Conservation (phyloP, 1,139 yeast genomes). For the Debaryomyces psychrophilus region DNA sequence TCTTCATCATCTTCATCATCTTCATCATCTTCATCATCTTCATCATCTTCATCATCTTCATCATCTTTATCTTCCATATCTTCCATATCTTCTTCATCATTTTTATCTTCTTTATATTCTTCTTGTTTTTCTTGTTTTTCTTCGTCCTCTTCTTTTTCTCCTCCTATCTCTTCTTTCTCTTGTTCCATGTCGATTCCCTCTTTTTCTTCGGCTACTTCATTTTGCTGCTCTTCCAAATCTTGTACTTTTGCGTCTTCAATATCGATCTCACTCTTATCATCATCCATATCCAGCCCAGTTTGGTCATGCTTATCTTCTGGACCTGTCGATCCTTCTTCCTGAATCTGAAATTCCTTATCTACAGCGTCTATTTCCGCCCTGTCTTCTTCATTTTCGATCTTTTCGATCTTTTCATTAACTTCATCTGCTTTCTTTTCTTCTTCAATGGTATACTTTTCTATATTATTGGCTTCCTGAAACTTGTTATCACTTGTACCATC, state of each 20-base stretch:
- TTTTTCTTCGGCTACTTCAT: background rate
- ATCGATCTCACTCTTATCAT: background rate
- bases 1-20: background rate
- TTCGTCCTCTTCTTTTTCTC: conserved; percentile 1
- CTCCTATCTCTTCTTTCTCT: background rate
- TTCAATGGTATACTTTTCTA: conserved; percentile 7
- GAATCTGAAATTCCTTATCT: too few species aligned
- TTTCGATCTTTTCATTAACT: conserved; percentile 11
- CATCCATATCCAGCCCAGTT: conserved; percentile 10
- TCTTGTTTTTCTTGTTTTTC: conserved; percentile 1
- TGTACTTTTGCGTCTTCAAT: background rate
- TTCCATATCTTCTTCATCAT: conserved; percentile 13
- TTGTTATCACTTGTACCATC: conserved; percentile 8
- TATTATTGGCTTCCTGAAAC: background rate
- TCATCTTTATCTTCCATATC: conserved; percentile 12
- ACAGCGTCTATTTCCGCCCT: background rate
- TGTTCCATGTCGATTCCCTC: background rate
- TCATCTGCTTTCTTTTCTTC: conserved; percentile 9
- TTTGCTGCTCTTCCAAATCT: background rate
- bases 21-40: conserved; percentile 12
- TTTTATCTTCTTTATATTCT: conserved; percentile 11
- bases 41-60: background rate
- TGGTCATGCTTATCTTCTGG: conserved; percentile 9
- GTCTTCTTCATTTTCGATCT: conserved; percentile 15
- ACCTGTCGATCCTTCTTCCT: too few species aligned